phyloP scores from a whole-genome alignment of 768 basidiomycete species.

The Kondoa malvinella region DNA sequence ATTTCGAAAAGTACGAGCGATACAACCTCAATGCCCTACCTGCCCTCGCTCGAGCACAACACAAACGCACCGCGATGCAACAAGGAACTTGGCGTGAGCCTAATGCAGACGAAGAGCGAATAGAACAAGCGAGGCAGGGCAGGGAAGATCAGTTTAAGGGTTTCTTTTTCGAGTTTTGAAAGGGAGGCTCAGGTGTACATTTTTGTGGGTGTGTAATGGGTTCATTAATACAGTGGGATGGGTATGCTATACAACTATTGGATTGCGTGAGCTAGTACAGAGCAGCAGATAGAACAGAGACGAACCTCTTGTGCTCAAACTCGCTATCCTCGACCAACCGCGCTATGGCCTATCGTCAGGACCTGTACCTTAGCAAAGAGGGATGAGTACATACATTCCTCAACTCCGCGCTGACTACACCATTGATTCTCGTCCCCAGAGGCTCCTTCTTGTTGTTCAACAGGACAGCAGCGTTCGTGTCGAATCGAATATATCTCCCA shows the following conservation, averaged over 20 bases:
- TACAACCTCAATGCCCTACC: slow-evolving; percentile 19
- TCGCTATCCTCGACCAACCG: background rate
- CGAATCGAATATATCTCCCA: slow-evolving; percentile 72
- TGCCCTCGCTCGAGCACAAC: slow-evolving; percentile 21
- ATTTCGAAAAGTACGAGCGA: slow-evolving; percentile 26
- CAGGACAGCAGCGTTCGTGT: slow-evolving; percentile 89
- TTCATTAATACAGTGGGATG: too few species aligned
- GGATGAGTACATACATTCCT: slow-evolving; percentile 36
- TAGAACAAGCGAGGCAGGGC: background rate
- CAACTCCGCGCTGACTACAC: slow-evolving; percentile 79
- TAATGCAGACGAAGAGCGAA: background rate
- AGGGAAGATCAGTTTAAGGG: background rate
- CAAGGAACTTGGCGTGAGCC: slow-evolving; percentile 1
- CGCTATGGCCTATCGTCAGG: background rate
- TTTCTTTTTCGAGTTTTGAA: slow-evolving; percentile 8
- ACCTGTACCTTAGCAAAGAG: background rate
- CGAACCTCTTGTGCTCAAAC: slow-evolving; percentile 1
- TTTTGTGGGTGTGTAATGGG: too few species aligned
- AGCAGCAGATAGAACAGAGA: too few species aligned
- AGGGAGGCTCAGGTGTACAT: too few species aligned
- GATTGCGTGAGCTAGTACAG: too few species aligned
- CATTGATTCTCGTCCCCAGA: slow-evolving; percentile 84
- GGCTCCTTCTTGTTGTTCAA: slow-evolving; percentile 85
- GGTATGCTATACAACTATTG: too few species aligned
- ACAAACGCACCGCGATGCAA: slow-evolving; percentile 1